A percentile compares a stretch with the other conserved stretches of the same genome.
Conservation (phyloP, 192 early-diverging fungal species). For the Coemansia aciculifera region DNA sequence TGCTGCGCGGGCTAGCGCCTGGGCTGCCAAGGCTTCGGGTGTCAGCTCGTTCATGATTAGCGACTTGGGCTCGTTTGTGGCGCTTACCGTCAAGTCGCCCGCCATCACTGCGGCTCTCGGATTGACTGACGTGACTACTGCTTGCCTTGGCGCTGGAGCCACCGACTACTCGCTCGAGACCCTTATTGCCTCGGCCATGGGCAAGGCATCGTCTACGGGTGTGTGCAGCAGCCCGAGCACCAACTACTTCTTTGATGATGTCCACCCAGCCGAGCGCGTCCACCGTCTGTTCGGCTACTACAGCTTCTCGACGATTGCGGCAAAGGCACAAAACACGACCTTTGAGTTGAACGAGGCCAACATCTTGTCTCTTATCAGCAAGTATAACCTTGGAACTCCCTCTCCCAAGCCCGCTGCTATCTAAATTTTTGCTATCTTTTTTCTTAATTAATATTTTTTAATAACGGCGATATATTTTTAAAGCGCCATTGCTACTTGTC, state of each 20-base stretch:
- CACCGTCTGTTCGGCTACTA: conserved; percentile 50
- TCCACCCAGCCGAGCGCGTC: conserved; percentile 43
- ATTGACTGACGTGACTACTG: conserved; percentile 28
- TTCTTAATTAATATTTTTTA: neutral
- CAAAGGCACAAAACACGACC: conserved; percentile 7
- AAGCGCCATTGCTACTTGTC: no score
- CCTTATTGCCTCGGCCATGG: conserved; percentile 27
- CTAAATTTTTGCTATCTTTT: neutral
- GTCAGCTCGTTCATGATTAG: conserved; percentile 20
- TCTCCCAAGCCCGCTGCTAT: conserved; percentile 28
- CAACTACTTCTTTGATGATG: conserved; percentile 48
- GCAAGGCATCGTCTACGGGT: conserved; percentile 16
- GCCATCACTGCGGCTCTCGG: conserved; percentile 27
- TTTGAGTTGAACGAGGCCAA: conserved; percentile 24
- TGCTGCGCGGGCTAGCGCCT: conserved; percentile 15
- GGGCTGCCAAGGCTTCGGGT: conserved; percentile 26
- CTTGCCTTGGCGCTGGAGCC: conserved; percentile 34
- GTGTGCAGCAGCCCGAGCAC: conserved; percentile 41
- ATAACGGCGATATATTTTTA: no score
- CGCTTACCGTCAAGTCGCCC: conserved; percentile 22
- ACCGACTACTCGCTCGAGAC: conserved; percentile 38
- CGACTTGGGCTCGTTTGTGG: conserved; percentile 40
- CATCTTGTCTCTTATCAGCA: conserved; percentile 24
- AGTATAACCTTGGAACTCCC: conserved; percentile 29
- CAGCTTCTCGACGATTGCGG: conserved; percentile 18